Base-by-base conservation (phyloP, 257 asterid species). In the Nicotiana attenuata region DNA sequence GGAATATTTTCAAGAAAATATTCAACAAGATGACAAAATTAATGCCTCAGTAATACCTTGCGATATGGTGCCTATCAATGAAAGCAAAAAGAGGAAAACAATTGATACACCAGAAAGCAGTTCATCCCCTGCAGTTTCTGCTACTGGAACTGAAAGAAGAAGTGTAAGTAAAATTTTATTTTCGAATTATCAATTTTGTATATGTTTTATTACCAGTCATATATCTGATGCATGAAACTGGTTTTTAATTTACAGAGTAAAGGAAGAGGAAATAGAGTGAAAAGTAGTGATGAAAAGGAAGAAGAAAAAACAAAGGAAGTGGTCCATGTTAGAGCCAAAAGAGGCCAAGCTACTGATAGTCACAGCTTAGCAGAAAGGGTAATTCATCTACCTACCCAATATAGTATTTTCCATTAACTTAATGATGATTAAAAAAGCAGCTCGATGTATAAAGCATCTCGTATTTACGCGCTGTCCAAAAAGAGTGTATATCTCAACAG, bases 361-460 rank as follows among this genome's bases (percentile, higher is more conserved):
- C 99, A 95, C 88, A 95, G 99, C 83, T 90, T 95, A 86, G 99
- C 98, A 78, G 99, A 95, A 87, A 89, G 99, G 87, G 98, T 94
- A 84, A 80, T 47, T 41, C 50, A 41, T 41, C 50, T 41, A 9
- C 50, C 50, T 41, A 41, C 50, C 50, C 0, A 41, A 41, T 41
- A 41, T 9, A 8, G 50, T 41, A 41, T 0, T 41, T 41, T 41
- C 50, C 50, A 41, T 9, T 41, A 9, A 9, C 10, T 1, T 38
- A 1, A 0, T 38, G 10, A 38, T 7, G 45, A 38, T 1, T 35
- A 35, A 38, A 35, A 6, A 7, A 7, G 0, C 11, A 38, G 3
- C 7, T 0, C 0, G 1, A 8, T 41, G 3, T 41, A 41, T 41
- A 41, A 41, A 1, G 2, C 2, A 8, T 38, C 38, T 33, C 1